These are phyloP conservation scores for Gigaspora rosea DNA, from an alignment of 192 early-diverging fungal species.

Conservation along the genomic window DNA sequence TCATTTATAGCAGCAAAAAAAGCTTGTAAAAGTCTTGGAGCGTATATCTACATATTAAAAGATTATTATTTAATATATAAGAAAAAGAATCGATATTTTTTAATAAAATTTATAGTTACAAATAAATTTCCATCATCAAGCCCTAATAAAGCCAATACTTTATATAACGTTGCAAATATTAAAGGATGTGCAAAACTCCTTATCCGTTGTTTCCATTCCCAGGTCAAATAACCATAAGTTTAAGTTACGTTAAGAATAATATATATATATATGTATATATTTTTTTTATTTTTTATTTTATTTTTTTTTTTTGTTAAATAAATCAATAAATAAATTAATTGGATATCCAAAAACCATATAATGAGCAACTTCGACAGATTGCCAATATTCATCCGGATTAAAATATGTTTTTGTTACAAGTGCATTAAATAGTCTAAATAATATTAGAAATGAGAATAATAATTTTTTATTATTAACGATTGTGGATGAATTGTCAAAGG, in stretches of 20 bases:
- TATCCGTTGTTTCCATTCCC: constrained; percentile 85
- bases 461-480: not conserved
- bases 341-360: constrained; percentile 78
- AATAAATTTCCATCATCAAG: constrained; percentile 68
- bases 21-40: constrained; percentile 76
- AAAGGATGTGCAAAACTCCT: constrained; percentile 84
- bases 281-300: no score
- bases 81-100: not conserved
- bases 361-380: constrained; percentile 91
- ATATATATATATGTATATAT: no score
- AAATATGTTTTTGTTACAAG: constrained; percentile 72
- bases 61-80: not conserved
- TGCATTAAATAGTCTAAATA: constrained; percentile 67
- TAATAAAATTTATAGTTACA: constrained; percentile 54
- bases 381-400: constrained; percentile 98
- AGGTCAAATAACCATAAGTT: constrained; percentile 83
- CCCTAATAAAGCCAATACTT: constrained; percentile 54
- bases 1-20: constrained; percentile 73
- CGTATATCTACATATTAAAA: constrained; percentile 54
- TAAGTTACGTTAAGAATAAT: no score
- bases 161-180: constrained; percentile 80
- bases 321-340: not conserved
- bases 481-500: no score
- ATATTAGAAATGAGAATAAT: constrained; percentile 43
- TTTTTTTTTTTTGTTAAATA: no score